A percentile compares a stretch with the other conserved stretches of the same genome.
Conservation (phyloP, 2,329 filamentous ascomycete genomes). For the Fusarium pilosicola region DNA sequence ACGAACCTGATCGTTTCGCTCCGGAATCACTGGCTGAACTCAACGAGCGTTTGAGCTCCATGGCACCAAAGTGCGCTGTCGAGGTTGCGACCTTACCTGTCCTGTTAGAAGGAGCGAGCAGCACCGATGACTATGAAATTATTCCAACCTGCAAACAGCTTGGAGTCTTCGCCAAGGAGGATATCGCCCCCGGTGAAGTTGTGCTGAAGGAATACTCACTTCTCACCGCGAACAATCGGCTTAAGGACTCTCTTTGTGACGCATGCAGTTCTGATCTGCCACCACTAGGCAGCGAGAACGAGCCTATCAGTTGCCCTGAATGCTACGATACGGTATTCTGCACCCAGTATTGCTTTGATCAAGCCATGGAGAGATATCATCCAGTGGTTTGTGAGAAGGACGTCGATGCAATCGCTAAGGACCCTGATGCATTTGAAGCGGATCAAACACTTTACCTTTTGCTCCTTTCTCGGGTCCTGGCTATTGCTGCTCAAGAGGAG, state of each 20-base stretch:
- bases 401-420: slow-evolving; percentile 72
- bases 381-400: slow-evolving; percentile 74
- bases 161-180: slow-evolving; percentile 86
- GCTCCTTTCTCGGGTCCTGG: slow-evolving; percentile 69
- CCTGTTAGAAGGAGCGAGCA: slow-evolving; percentile 67
- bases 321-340: slow-evolving; percentile 76
- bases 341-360: slow-evolving; percentile 65
- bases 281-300: slow-evolving; percentile 59
- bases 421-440: slow-evolving; percentile 67
- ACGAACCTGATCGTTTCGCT: slow-evolving; percentile 77
- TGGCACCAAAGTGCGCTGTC: slow-evolving; percentile 86
- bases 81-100: slow-evolving; percentile 79
- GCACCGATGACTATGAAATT: slow-evolving; percentile 59
- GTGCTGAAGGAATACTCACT: slow-evolving; percentile 86
- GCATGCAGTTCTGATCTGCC: slow-evolving; percentile 83
- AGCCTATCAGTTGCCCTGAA: slow-evolving; percentile 65
- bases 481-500: slow-evolving; percentile 70
- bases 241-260: slow-evolving; percentile 89
- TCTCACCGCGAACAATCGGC: slow-evolving; percentile 86
- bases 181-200: slow-evolving; percentile 79
- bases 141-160: slow-evolving; percentile 77
- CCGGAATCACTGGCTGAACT: slow-evolving; percentile 74
- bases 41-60: slow-evolving; percentile 73
- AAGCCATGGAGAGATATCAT: slow-evolving; percentile 70
- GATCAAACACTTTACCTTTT: slow-evolving; percentile 71